phyloP scores from a whole-genome alignment of 2,329 filamentous ascomycete species.

The Xylaria sp. region DNA sequence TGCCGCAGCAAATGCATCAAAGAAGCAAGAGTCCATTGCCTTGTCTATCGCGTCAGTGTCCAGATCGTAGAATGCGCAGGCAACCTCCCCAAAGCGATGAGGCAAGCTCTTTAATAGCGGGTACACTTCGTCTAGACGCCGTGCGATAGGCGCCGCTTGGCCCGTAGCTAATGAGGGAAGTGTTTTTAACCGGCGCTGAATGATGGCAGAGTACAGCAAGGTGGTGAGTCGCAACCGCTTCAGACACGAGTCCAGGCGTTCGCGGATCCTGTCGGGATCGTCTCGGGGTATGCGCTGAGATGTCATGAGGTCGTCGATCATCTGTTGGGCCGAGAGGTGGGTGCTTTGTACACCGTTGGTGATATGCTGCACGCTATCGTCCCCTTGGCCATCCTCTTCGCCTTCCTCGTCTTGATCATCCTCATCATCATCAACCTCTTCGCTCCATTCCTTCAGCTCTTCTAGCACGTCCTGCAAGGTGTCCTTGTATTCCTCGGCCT shows the following conservation, averaged over 20 bases:
- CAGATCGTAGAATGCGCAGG: constrained; percentile 73
- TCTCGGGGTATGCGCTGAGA: constrained; percentile 66
- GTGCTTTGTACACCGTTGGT: constrained; percentile 41
- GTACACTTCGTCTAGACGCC: constrained; percentile 62
- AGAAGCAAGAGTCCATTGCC: constrained; percentile 64
- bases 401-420: constrained; percentile 62
- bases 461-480: constrained; percentile 81
- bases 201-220: constrained; percentile 71
- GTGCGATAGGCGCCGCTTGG: constrained; percentile 42
- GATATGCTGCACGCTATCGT: constrained; percentile 50
- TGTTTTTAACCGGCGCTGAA: constrained; percentile 71
- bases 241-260: constrained; percentile 67
- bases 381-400: constrained; percentile 50
- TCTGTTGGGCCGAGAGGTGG: constrained; percentile 56
- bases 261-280: constrained; percentile 67
- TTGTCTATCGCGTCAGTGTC: constrained; percentile 63
- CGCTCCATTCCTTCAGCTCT: constrained; percentile 87
- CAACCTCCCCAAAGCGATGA: constrained; percentile 72
- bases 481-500: constrained; percentile 75
- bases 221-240: constrained; percentile 70
- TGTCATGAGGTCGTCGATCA: constrained; percentile 72
- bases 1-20: constrained; percentile 61
- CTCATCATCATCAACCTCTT: constrained; percentile 68
- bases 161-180: constrained; percentile 52
- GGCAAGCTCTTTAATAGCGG: constrained; percentile 64